These are phyloP conservation scores for Pestalotiopsis sp. DNA, from an alignment of 2,329 filamentous ascomycete genomes.

Conservation along the genomic window DNA sequence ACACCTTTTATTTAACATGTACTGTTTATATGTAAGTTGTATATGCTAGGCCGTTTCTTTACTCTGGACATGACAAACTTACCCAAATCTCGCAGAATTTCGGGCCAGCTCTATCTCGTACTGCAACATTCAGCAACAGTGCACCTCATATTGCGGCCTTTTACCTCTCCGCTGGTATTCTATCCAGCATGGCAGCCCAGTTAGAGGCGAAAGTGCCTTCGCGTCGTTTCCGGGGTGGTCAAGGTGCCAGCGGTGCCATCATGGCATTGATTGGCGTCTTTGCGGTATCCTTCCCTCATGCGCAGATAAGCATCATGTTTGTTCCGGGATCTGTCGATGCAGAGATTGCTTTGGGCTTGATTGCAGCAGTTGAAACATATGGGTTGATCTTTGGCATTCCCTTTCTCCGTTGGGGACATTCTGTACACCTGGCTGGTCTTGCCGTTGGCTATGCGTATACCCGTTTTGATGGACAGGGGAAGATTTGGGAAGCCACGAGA, in stretches of 20 bases:
- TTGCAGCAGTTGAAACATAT: conserved; percentile 24
- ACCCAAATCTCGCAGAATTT: conserved; percentile 13
- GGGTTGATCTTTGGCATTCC: conserved; percentile 27
- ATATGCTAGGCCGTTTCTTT: not conserved
- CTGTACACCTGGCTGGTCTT: conserved; percentile 27
- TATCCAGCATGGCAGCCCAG: conserved; percentile 26
- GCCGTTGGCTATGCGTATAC: conserved; percentile 26
- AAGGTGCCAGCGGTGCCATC: conserved; percentile 28
- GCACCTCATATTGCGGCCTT: conserved; percentile 29
- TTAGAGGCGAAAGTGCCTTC: conserved; percentile 22
- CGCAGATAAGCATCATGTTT: conserved; percentile 23
- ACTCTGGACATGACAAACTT: not conserved
- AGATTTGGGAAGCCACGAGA: conserved; percentile 27
- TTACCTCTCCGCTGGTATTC: conserved; percentile 28
- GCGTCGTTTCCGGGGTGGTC: conserved; percentile 4
- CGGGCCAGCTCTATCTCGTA: conserved; percentile 16
- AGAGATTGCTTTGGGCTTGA: conserved; percentile 14
- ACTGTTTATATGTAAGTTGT: conserved; percentile 18
- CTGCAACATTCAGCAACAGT: conserved; percentile 19
- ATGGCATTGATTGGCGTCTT: conserved; percentile 27
- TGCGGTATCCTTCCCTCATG: conserved; percentile 20
- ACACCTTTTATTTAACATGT: conserved; percentile 26
- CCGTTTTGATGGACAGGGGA: conserved; percentile 22
- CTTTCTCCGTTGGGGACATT: conserved; percentile 20
- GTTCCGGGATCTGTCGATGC: conserved; percentile 21